Conservation (phyloP, 2,329 filamentous ascomycete genomes). For the Coniochaeta sp. region DNA sequence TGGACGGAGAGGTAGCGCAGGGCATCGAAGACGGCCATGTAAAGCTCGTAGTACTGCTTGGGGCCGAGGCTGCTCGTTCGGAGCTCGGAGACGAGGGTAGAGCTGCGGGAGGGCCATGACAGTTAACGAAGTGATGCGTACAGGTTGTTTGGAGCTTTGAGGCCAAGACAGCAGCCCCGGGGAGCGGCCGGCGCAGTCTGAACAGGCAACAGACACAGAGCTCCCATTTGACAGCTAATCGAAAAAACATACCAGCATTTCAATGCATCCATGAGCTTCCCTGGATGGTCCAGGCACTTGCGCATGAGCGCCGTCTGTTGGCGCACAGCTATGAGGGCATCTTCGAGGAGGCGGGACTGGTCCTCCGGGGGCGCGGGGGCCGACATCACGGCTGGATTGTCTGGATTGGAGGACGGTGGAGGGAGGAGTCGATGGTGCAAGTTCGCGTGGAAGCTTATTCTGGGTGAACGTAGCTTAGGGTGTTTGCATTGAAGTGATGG, state of each 20-base stretch:
- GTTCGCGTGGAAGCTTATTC: too few species aligned
- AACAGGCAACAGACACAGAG: too few species aligned
- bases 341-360: slow-evolving; percentile 89
- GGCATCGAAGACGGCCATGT: slow-evolving; percentile 98
- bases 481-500: background rate
- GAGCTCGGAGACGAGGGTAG: slow-evolving; percentile 95
- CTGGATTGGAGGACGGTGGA: too few species aligned
- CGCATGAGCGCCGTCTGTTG: slow-evolving; percentile 97
- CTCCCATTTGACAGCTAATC: background rate
- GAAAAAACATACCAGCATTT: slow-evolving; percentile 88
- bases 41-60: slow-evolving; percentile 99
- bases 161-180: too few species aligned
- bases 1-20: slow-evolving; percentile 93
- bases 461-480: background rate
- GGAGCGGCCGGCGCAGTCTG: too few species aligned
- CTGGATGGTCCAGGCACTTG: slow-evolving; percentile 92
- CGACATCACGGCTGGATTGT: slow-evolving; percentile 16
- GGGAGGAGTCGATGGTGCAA: background rate
- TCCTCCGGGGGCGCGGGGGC: slow-evolving; percentile 64
- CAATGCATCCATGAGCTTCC: slow-evolving; percentile 98
- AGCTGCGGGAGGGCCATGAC: slow-evolving; percentile 47
- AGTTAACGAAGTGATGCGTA: background rate
- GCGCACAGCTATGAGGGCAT: slow-evolving; percentile 91
- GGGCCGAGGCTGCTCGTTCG: slow-evolving; percentile 95
- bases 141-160: background rate